Evolutionary conservation across 2,329 filamentous ascomycete species (phyloP).

Genomic region (Botryosphaeria dothidea): DNA sequence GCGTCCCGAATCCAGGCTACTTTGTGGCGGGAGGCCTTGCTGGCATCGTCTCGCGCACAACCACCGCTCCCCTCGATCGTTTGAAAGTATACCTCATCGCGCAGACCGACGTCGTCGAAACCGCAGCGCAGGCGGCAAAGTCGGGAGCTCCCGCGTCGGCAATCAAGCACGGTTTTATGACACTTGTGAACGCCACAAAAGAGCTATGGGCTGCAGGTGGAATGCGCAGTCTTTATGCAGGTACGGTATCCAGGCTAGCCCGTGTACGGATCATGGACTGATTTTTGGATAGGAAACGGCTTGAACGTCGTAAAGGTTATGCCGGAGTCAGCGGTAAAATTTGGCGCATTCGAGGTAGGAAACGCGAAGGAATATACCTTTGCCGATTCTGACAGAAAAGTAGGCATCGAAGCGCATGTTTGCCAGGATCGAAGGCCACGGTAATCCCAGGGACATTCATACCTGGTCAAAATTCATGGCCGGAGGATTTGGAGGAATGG

Average conservation of each 20-base stretch:
- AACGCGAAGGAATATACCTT: background rate
- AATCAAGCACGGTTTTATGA: constrained; percentile 64
- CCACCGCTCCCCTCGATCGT: constrained; percentile 93
- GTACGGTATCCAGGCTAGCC: constrained; percentile 53
- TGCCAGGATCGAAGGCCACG: constrained; percentile 83
- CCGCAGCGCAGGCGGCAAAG: constrained; percentile 67
- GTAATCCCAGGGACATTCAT: constrained; percentile 76
- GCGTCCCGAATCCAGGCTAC: constrained; percentile 88
- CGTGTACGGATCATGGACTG: background rate
- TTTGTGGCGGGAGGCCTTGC: constrained; percentile 94
- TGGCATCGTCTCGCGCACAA: constrained; percentile 91
- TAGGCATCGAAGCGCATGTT: constrained; percentile 83
- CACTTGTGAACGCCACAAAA: constrained; percentile 71
- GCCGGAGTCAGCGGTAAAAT: constrained; percentile 98
- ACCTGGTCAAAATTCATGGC: constrained; percentile 87
- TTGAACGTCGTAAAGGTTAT: constrained; percentile 97
- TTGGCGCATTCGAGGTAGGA: constrained; percentile 84
- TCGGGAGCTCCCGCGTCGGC: constrained; percentile 67
- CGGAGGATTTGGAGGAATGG: constrained; percentile 88
- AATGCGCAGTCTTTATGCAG: constrained; percentile 86
- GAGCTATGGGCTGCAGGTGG: constrained; percentile 86
- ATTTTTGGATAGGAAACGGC: constrained; percentile 71
- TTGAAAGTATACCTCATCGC: constrained; percentile 97
- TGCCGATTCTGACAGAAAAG: constrained; percentile 22
- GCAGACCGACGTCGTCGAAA: constrained; percentile 67